Evolutionary conservation across 140 eudicot species (phyloP).

Genomic region (Senecio squalidus): DNA sequence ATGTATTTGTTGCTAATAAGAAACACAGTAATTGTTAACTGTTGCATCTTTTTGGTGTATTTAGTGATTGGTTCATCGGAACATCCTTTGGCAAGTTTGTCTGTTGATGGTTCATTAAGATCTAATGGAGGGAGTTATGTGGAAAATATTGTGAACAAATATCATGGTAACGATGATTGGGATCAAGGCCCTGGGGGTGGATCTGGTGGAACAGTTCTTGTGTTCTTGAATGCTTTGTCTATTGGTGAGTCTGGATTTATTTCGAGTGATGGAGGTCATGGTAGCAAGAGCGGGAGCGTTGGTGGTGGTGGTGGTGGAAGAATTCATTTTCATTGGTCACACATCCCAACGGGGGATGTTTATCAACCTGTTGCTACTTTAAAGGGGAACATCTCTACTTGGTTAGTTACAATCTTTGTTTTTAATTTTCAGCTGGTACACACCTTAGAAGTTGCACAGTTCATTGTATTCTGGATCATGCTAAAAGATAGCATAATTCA

Average conservation of each 20-base stretch:
- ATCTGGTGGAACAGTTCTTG: conserved; percentile 90
- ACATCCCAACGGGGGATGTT: conserved; percentile 80
- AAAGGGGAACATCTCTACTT: conserved; percentile 58
- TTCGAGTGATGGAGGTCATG: conserved; percentile 81
- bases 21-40: neutral
- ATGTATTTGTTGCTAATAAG: conserved; percentile 3
- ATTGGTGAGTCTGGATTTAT: conserved; percentile 53
- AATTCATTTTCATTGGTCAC: conserved; percentile 97
- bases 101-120: conserved; percentile 60
- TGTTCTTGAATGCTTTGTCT: conserved; percentile 51
- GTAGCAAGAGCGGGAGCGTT: conserved; percentile 64
- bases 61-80: conserved; percentile 86
- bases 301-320: conserved; percentile 99
- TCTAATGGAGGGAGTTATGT: conserved; percentile 76
- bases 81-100: conserved; percentile 64
- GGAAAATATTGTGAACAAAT: conserved; percentile 14
- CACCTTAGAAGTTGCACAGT: too few relatives aligned
- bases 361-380: conserved; percentile 82
- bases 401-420: conserved; percentile 58
- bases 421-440: too few relatives aligned
- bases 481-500: too few relatives aligned
- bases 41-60: conserved; percentile 13
- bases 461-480: too few relatives aligned
- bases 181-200: conserved; percentile 60
- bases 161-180: conserved; percentile 5